Percentiles rank a stretch among this genome's conserved stretches.
Evolutionary conservation across 257 asterid species (phyloP).

Genomic region (Gardenia jasminoides): DNA sequence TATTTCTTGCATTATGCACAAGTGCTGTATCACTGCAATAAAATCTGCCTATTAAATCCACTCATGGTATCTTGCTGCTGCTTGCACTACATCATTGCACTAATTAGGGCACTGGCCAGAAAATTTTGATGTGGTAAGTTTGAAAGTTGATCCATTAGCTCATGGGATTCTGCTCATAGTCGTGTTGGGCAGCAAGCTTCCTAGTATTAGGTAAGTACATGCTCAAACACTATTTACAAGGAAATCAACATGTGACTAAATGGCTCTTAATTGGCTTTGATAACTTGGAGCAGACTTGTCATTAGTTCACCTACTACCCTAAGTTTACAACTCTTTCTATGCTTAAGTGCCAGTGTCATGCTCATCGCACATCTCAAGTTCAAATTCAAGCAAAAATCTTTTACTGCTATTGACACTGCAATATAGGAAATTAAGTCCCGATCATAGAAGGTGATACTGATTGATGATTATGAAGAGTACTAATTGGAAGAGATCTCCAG

Average conservation of each 20-base stretch:
- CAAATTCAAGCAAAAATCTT: not conserved
- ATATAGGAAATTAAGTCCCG: not conserved
- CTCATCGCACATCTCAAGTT: not conserved
- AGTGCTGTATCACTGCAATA: not conserved
- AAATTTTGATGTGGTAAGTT: not conserved
- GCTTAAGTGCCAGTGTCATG: not conserved
- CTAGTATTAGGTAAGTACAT: not conserved
- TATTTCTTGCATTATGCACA: not conserved
- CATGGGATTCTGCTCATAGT: not conserved
- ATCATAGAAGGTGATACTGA: not conserved
- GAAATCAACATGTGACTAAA: not conserved
- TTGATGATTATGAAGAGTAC: not conserved
- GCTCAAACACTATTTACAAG: not conserved
- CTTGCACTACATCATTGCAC: conserved; percentile 11
- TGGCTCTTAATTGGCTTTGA: not conserved
- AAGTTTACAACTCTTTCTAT: not conserved
- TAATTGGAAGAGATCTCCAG: not conserved
- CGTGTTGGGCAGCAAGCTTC: not conserved
- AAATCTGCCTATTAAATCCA: not conserved
- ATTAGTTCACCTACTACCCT: not conserved
- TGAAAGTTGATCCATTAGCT: not conserved
- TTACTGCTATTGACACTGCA: not conserved
- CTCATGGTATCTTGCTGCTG: conserved; percentile 9
- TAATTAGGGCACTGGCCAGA: conserved; percentile 13
- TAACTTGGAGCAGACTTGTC: not conserved